Conservation (phyloP, 768 basidiomycete species). For the Cubamyces sp. region DNA sequence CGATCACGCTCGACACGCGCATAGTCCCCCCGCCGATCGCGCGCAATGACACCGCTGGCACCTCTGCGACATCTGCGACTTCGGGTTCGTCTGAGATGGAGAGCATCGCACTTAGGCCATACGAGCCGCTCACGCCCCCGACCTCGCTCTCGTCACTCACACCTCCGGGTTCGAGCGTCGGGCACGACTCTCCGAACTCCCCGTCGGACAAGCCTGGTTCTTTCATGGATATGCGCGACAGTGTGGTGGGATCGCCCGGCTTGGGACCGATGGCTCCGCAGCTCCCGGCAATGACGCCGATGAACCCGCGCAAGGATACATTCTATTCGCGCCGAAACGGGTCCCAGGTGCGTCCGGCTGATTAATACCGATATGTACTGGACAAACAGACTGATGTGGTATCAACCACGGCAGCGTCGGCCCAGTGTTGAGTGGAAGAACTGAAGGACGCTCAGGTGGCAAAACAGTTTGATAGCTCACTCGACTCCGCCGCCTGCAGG, state of each 20-base stretch:
- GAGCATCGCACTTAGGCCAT: constrained; percentile 17
- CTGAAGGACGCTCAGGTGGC: neutral
- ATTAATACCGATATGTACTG: neutral
- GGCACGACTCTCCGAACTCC: constrained; percentile 3
- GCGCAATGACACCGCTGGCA: neutral
- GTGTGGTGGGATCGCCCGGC: neutral
- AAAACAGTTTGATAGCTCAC: neutral
- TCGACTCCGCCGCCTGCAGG: too few species aligned
- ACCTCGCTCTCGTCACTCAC: constrained; percentile 43
- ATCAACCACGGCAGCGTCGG: constrained; percentile 8
- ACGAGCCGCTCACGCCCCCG: constrained; percentile 47
- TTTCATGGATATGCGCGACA: constrained; percentile 11
- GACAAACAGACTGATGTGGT: neutral
- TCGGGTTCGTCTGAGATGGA: neutral
- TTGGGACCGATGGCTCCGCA: neutral
- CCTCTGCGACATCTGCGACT: neutral
- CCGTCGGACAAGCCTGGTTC: neutral
- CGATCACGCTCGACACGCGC: neutral
- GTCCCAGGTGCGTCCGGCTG: constrained; percentile 13
- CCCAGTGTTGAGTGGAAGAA: constrained; percentile 25
- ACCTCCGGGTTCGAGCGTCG: constrained; percentile 17
- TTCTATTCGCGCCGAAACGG: constrained; percentile 18
- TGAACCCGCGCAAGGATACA: constrained; percentile 14
- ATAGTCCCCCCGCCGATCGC: neutral
- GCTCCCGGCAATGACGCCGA: neutral